These are phyloP conservation scores for Salix koriyanagi DNA, from an alignment of 345 rosid species.

Conservation along the genomic window DNA sequence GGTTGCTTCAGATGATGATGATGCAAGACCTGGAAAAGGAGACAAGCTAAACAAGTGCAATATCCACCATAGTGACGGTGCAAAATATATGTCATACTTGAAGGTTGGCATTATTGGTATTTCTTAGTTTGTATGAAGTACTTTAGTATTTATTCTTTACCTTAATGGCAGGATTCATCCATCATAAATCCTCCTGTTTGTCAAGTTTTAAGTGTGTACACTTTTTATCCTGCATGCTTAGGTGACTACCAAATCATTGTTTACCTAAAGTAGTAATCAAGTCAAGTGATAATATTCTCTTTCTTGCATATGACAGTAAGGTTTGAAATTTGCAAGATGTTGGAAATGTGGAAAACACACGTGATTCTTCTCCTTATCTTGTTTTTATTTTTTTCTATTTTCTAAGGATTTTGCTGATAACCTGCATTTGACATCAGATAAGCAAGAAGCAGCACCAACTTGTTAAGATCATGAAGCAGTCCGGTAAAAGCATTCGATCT, in stretches of 20 bases:
- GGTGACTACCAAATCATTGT: not conserved
- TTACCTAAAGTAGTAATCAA: not conserved
- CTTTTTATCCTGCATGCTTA: not conserved
- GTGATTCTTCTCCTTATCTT: not conserved
- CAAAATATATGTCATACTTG: conserved; percentile 83
- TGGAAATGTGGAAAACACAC: not conserved
- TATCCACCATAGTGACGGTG: conserved; percentile 59
- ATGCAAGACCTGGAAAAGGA: conserved; percentile 40
- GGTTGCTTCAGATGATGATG: conserved; percentile 40
- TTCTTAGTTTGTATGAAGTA: conserved; percentile 4
- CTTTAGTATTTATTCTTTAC: not conserved
- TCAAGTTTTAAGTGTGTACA: not conserved
- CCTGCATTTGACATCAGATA: conserved; percentile 48
- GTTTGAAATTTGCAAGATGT: not conserved
- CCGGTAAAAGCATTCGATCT: conserved; percentile 76
- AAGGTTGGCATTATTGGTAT: conserved; percentile 53
- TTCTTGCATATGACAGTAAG: not conserved
- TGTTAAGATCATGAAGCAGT: conserved; percentile 79
- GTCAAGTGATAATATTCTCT: not conserved
- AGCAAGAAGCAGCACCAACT: conserved; percentile 91
- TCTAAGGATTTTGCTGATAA: conserved; percentile 22
- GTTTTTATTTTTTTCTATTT: not conserved
- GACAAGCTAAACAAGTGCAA: conserved; percentile 48
- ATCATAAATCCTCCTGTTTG: not conserved
- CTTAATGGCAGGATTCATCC: not conserved